Evolutionary conservation across 2,329 filamentous ascomycete species (phyloP).

Genomic region (Alternaria longipes): DNA sequence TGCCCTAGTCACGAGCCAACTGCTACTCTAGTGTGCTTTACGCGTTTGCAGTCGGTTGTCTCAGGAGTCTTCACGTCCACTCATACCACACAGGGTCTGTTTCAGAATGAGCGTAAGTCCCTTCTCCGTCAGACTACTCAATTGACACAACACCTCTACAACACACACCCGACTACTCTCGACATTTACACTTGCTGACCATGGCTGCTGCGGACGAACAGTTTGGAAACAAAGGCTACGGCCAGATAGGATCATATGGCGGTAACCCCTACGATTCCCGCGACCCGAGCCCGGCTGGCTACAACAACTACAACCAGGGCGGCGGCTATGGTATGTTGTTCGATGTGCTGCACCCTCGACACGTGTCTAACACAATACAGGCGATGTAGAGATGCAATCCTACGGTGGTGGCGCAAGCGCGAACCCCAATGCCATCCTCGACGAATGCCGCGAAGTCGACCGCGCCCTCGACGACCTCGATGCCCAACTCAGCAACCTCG

Average conservation of each 20-base stretch:
- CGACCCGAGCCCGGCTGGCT: constrained; percentile 53
- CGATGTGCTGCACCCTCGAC: constrained; percentile 37
- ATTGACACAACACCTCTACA: constrained; percentile 16
- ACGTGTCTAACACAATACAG: constrained; percentile 35
- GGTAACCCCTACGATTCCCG: constrained; percentile 57
- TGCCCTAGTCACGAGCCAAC: not conserved
- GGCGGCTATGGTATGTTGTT: constrained; percentile 43
- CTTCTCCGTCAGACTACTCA: constrained; percentile 24
- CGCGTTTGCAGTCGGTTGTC: constrained; percentile 36
- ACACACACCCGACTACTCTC: constrained; percentile 16
- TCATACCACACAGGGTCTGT: constrained; percentile 45
- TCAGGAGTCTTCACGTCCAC: constrained; percentile 46
- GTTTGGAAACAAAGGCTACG: constrained; percentile 54
- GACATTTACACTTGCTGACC: constrained; percentile 23
- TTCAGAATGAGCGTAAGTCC: constrained; percentile 53
- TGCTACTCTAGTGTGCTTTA: constrained; percentile 19
- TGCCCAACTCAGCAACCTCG: constrained; percentile 74
- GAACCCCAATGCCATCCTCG: constrained; percentile 79
- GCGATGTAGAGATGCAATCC: constrained; percentile 73
- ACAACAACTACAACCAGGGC: constrained; percentile 63
- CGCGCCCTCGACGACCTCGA: constrained; percentile 79
- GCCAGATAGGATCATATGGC: constrained; percentile 53
- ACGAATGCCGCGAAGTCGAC: constrained; percentile 84
- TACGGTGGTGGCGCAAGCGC: constrained; percentile 52
- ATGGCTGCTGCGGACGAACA: constrained; percentile 41